These are phyloP conservation scores for Aureobasidium sp. DNA, from an alignment of 2,329 filamentous ascomycete species.

Conservation along the genomic window DNA sequence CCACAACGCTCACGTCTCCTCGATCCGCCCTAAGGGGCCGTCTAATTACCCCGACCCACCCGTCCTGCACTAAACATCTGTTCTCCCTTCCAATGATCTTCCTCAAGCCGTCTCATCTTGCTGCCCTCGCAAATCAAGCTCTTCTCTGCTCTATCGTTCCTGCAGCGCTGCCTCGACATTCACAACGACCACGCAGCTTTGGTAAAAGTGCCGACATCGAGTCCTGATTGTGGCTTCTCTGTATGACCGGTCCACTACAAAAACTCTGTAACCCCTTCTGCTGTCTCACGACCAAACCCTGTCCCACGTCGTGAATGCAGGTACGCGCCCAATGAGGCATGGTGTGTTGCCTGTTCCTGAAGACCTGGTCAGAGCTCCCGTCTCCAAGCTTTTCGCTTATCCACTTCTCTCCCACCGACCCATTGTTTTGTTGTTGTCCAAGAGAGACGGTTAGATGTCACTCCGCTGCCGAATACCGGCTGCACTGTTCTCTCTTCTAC, in stretches of 20 bases:
- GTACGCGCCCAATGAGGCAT: background rate
- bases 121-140: background rate
- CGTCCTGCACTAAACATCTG: background rate
- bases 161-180: background rate
- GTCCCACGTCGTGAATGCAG: background rate
- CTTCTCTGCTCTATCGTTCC: background rate
- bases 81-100: background rate
- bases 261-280: background rate
- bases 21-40: background rate
- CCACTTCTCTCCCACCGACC: background rate
- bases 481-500: background rate
- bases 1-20: background rate
- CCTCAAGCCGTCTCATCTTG: background rate
- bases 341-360: constrained; percentile 6
- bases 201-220: background rate
- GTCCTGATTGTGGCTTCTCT: background rate
- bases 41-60: background rate
- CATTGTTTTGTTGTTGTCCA: constrained; percentile 1
- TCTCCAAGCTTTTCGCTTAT: background rate
- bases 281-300: background rate
- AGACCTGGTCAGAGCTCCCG: background rate
- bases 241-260: background rate
- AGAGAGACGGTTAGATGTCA: constrained; percentile 8
- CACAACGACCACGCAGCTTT: background rate
- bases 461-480: background rate